Percentiles rank a stretch among this genome's conserved stretches.
These are phyloP conservation scores for Nepenthes alata DNA, from an alignment of 179 eudicot genomes.

Conservation along the genomic window DNA sequence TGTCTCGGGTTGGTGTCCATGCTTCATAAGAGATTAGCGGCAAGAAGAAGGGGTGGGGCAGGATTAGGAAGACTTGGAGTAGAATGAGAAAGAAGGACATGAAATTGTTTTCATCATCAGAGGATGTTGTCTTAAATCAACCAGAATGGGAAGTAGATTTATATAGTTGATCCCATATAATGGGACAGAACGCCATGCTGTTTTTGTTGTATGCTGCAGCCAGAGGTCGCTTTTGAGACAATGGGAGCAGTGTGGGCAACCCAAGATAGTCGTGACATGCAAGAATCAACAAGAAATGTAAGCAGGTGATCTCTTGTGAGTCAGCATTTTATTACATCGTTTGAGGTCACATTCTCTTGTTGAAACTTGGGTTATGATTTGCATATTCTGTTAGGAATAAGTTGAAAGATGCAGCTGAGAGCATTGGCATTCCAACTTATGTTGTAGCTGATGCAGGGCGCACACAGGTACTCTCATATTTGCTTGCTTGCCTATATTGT, in stretches of 20 bases:
- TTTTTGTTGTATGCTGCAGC: conserved; percentile 27
- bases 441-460: conserved; percentile 98
- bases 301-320: conserved; percentile 20
- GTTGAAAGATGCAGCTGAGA: conserved; percentile 73
- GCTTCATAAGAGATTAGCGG: no score
- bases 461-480: conserved; percentile 47
- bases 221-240: conserved; percentile 63
- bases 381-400: conserved; percentile 48
- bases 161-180: no score
- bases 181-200: background rate
- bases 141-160: no score
- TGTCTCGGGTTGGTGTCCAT: no score
- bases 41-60: no score
- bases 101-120: no score
- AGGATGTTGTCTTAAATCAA: no score
- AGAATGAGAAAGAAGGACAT: no score
- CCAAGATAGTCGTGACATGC: conserved; percentile 93
- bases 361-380: conserved; percentile 3
- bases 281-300: conserved; percentile 95
- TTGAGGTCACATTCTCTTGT: background rate
- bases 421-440: conserved; percentile 84
- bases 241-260: conserved; percentile 90
- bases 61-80: no score
- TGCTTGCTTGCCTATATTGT: background rate
- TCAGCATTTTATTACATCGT: background rate